A percentile compares a stretch with the other conserved stretches of the same genome.
Evolutionary conservation across 2,329 filamentous ascomycete species (phyloP).

Genomic region (Alternaria arborescens): DNA sequence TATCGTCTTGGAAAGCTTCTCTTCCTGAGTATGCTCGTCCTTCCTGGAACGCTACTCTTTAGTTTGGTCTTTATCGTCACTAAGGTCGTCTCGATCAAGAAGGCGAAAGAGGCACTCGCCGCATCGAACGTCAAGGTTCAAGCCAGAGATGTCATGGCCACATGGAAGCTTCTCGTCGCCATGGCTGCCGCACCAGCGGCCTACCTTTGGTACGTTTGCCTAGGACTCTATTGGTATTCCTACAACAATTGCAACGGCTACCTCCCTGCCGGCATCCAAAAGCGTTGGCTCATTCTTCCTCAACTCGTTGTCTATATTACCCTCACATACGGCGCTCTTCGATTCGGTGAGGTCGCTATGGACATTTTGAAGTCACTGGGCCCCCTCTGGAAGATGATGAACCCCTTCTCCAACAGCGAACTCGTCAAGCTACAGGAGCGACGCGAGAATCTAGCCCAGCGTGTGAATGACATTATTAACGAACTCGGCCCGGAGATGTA

Average conservation of each 20-base stretch:
- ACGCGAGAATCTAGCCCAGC: slow-evolving; percentile 76
- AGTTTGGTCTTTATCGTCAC: slow-evolving; percentile 57
- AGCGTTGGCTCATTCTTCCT: slow-evolving; percentile 66
- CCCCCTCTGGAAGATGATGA: slow-evolving; percentile 84
- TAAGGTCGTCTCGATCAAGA: slow-evolving; percentile 50
- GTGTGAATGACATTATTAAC: slow-evolving; percentile 94
- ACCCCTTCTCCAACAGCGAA: slow-evolving; percentile 83
- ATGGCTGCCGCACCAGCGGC: slow-evolving; percentile 48
- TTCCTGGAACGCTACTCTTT: slow-evolving; percentile 88
- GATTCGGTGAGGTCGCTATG: slow-evolving; percentile 98
- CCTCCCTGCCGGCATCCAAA: slow-evolving; percentile 80
- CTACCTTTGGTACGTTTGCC: slow-evolving; percentile 45
- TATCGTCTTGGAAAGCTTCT: slow-evolving; percentile 82
- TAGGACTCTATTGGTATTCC: slow-evolving; percentile 45
- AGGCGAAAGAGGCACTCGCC: slow-evolving; percentile 51
- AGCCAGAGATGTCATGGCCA: slow-evolving; percentile 52
- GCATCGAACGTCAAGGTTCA: slow-evolving; percentile 53
- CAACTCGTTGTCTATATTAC: slow-evolving; percentile 84
- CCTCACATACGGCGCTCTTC: slow-evolving; percentile 90
- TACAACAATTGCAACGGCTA: slow-evolving; percentile 81
- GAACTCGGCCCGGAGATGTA: slow-evolving; percentile 95
- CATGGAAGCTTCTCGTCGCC: slow-evolving; percentile 54
- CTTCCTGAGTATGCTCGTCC: slow-evolving; percentile 78
- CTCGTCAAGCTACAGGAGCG: slow-evolving; percentile 78
- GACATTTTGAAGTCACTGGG: slow-evolving; percentile 95